Evolutionary conservation across 768 basidiomycete genomes (phyloP), one percentile per base, ranked within the genome.

Genomic region (Panellus pusillus): DNA sequence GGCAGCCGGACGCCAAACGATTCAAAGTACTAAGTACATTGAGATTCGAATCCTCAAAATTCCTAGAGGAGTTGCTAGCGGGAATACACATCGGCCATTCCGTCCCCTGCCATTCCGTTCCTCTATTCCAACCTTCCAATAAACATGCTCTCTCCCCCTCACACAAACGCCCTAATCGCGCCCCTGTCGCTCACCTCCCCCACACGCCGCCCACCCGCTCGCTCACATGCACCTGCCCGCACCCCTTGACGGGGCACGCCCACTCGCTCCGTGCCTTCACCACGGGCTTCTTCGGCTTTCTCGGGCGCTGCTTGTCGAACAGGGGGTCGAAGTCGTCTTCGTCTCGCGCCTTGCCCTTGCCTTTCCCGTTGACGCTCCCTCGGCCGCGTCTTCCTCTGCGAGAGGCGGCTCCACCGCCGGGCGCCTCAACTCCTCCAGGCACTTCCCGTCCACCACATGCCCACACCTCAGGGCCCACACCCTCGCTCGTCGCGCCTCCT

Each of bases 391-490:
- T 13, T 28, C 7, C 18, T 1, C 15, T 29, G 37, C 19, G 3
- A 41, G 15, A 41, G 18, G 40, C 24, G 24, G 24, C 19, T 53
- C 50, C 36, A 61, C 35, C 32, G 46, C 2, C 3, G 82, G 87
- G 32, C 72, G 68, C 65, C 85, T 82, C 45, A 91, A 60, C 57
- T 77, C 72, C 54, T 77, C 77, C 1, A 86, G 68, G 60, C 89
- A 92, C 66, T 86, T 88, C 46, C 87, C 90, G 58, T 91, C 89
- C 0, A 91, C 75, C 61, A 92, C 67, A 63, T 92, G 90, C 0
- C 89, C 89, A 47, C 89, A 92, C 37, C 86, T 73, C 55, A 92
- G 68, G 1, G 78, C 82, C 89, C 88, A 91, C 7, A 91, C 69
- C 40, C 79, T 76, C 49, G 76, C 72, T 32, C 68, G 68, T 35